These are phyloP conservation scores for Cymbopogon flexuosus DNA, from an alignment of 202 grass and related monocot species.

Conservation along the genomic window DNA sequence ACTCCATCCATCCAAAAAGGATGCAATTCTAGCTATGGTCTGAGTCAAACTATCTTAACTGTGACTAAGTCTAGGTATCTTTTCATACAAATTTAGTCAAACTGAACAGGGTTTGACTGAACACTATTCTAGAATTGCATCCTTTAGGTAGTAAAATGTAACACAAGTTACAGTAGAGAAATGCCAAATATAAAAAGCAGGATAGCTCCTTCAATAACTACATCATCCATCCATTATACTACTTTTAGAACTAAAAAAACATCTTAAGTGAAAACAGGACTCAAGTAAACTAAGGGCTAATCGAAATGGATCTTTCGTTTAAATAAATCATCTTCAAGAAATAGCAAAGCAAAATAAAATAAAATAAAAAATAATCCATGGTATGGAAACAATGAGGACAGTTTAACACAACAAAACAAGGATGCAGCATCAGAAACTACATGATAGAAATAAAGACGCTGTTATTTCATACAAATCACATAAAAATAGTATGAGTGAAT, in stretches of 20 bases:
- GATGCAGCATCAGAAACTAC: not conserved
- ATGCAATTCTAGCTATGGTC: not conserved
- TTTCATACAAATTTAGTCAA: too few relatives aligned
- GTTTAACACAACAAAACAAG: slow-evolving; percentile 5
- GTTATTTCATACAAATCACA: not conserved
- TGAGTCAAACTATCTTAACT: not conserved
- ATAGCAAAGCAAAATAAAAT: not conserved
- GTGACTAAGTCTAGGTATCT: not conserved
- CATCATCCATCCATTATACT: not conserved
- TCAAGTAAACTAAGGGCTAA: not conserved
- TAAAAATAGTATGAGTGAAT: not conserved
- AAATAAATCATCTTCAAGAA: not conserved
- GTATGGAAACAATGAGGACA: not conserved
- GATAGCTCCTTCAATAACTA: slow-evolving; percentile 7
- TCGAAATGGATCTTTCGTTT: not conserved
- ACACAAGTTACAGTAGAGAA: not conserved
- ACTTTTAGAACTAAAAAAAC: not conserved
- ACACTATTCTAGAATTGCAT: not conserved
- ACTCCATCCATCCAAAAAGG: not conserved
- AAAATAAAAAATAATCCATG: not conserved
- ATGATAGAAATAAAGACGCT: not conserved
- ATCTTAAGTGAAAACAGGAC: not conserved
- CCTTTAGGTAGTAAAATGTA: not conserved
- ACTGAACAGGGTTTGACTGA: not conserved
- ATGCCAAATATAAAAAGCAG: not conserved